Base-by-base conservation (phyloP, 352 stramenopile genomes). In the Aphanomyces euteiches region DNA sequence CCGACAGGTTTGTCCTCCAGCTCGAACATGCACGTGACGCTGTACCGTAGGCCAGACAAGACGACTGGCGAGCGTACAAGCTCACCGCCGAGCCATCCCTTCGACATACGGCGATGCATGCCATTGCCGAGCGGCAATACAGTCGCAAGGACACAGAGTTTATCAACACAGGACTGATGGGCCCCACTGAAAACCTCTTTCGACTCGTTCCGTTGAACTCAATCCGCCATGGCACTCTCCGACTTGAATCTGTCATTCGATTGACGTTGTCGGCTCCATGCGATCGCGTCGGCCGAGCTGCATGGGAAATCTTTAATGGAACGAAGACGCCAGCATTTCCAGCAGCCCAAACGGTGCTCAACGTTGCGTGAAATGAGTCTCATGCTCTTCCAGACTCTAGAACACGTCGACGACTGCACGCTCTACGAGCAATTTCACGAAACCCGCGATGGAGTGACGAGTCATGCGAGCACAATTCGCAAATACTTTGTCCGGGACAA, bases 151-250 rank as follows among this genome's bases (percentile, higher is more conserved):
- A 70, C 64, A 61, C 43, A 12, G 48, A 38, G 8, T 63, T 70
- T 37, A 61, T 70, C 38, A 38, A 70, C 15, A 45, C 47, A 19
- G 64, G 64, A 12, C 36, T 70, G 4, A 15, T 70, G 6, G 64
- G 56, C 39, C 36, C 3, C 1, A 39, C 1, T 15, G 54, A 61
- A 7, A 17, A 39, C 54, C 7, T 8, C 17, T 61, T 43, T 37
- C 21, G 6, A 10, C 15, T 37, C 7, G 17, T 28, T n/a, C 19
- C 54, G 15, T 40, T 61, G 17, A 37, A 43, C 17, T 43, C 54
- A 13, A 19, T 12, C 7, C 4, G 19, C 28, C 28, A 28, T 5
- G 28, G 28, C 28, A 28, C 28, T 28, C 28, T 28, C 28, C 28
- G 28, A 28, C 28, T 28, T 28, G 28, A 28, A 28, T 28, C 28